These are phyloP conservation scores for Ceratobasidium sp. DNA, from an alignment of 1,284 basidiomycete genomes.

Conservation along the genomic window DNA sequence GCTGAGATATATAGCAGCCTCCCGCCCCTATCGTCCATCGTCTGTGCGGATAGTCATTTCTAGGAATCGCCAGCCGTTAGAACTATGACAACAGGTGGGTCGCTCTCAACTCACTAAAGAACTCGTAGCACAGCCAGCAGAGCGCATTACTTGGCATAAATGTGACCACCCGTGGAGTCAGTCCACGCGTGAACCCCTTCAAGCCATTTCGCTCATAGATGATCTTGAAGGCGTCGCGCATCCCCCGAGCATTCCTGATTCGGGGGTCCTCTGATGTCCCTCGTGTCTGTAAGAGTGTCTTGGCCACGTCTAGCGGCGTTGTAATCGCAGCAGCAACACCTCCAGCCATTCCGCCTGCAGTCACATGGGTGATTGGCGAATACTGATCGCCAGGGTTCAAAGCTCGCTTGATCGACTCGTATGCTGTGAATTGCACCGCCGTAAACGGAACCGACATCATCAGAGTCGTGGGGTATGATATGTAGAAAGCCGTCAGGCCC, in stretches of 20 bases:
- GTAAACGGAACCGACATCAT: constrained; percentile 98
- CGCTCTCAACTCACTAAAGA: constrained; percentile 80
- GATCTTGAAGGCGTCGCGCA: constrained; percentile 89
- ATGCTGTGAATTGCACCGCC: constrained; percentile 96
- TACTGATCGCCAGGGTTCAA: constrained; percentile 90
- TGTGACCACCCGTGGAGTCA: constrained; percentile 92
- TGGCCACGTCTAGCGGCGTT: constrained; percentile 98
- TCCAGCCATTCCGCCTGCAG: constrained; percentile 91
- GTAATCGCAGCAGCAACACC: constrained; percentile 95
- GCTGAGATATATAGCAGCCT: too few relatives aligned
- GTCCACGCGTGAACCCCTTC: constrained; percentile 86
- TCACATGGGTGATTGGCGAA: constrained; percentile 90
- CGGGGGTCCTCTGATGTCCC: constrained; percentile 84
- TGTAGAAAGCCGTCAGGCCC: constrained; percentile 93
- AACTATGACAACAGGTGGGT: background rate
- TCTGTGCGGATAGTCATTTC: constrained; percentile 40
- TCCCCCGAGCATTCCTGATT: constrained; percentile 86
- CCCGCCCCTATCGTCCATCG: constrained; percentile 6
- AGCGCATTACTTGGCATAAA: constrained; percentile 98
- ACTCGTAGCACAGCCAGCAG: constrained; percentile 97
- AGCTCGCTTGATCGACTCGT: constrained; percentile 91
- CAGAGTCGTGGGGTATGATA: constrained; percentile 98
- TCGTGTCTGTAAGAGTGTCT: constrained; percentile 94
- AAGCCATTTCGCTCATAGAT: constrained; percentile 88
- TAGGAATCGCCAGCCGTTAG: background rate